These are phyloP conservation scores for Cymodocea nodosa DNA, from an alignment of 116 monocot genomes.

Conservation along the genomic window DNA sequence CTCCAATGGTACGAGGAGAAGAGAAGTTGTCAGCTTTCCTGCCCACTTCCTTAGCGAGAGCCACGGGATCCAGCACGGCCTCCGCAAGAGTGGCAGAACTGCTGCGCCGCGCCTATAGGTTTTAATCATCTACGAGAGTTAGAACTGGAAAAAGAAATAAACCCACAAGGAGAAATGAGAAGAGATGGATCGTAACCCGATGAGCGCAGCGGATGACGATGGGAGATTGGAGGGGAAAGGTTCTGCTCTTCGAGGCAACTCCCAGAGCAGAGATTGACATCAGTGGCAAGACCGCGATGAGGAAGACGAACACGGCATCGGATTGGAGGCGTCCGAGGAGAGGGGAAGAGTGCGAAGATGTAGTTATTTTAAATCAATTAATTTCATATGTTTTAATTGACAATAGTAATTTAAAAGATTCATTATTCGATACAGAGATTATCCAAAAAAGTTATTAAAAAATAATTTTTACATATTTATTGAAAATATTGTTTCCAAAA, in stretches of 20 bases:
- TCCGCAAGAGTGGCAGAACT: constrained; percentile 20
- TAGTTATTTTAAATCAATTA: too few relatives aligned
- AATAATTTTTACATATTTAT: too few relatives aligned
- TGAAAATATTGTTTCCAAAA: too few relatives aligned
- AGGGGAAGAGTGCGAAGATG: not conserved
- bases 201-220: constrained; percentile 20
- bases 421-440: too few relatives aligned
- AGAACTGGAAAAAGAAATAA: not conserved
- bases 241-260: constrained; percentile 13
- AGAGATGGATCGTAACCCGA: constrained; percentile 4
- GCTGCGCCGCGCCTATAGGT: constrained; percentile 13
- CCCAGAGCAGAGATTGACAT: constrained; percentile 7
- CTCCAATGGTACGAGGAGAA: constrained; percentile 5
- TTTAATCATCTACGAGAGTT: not conserved
- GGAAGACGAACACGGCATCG: too few relatives aligned
- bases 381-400: too few relatives aligned
- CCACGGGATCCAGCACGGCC: constrained; percentile 13
- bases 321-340: not conserved
- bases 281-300: not conserved
- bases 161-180: not conserved
- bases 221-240: constrained; percentile 28
- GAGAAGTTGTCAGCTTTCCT: constrained; percentile 6
- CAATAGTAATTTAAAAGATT: too few relatives aligned
- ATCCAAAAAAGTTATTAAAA: too few relatives aligned
- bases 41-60: not conserved